phyloP scores from a whole-genome alignment of 2,329 filamentous ascomycete species.

The Paecilomyces sp. region DNA sequence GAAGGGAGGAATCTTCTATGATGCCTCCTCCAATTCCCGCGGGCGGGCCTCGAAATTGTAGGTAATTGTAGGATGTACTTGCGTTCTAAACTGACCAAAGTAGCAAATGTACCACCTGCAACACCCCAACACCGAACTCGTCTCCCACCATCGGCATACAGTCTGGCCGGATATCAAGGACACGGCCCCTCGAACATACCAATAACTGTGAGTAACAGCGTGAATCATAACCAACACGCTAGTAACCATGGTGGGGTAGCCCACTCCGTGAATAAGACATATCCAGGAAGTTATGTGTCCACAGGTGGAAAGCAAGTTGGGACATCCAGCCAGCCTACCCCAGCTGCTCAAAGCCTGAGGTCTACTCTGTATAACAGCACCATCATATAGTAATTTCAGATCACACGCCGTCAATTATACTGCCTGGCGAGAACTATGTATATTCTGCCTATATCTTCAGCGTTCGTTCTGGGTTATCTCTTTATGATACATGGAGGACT shows the following conservation, averaged over 20 bases:
- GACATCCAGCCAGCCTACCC: neutral
- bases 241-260: neutral
- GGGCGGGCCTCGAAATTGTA: constrained; percentile 15
- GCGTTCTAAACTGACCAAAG: neutral
- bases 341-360: neutral
- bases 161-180: neutral
- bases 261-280: neutral
- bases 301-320: neutral
- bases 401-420: too few species aligned
- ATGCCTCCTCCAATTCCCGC: constrained; percentile 26
- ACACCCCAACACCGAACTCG: constrained; percentile 9
- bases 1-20: constrained; percentile 10
- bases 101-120: neutral
- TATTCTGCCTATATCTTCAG: too few species aligned
- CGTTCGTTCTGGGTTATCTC: too few species aligned
- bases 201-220: neutral
- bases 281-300: neutral
- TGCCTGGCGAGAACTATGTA: too few species aligned
- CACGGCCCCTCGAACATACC: neutral
- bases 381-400: neutral
- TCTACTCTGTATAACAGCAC: neutral
- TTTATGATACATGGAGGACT: too few species aligned
- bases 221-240: neutral
- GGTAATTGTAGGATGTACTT: constrained; percentile 1
- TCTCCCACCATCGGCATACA: constrained; percentile 4